These are phyloP conservation scores for Fusarium brachygibbosum DNA, from an alignment of 2,329 filamentous ascomycete genomes.

Conservation along the genomic window DNA sequence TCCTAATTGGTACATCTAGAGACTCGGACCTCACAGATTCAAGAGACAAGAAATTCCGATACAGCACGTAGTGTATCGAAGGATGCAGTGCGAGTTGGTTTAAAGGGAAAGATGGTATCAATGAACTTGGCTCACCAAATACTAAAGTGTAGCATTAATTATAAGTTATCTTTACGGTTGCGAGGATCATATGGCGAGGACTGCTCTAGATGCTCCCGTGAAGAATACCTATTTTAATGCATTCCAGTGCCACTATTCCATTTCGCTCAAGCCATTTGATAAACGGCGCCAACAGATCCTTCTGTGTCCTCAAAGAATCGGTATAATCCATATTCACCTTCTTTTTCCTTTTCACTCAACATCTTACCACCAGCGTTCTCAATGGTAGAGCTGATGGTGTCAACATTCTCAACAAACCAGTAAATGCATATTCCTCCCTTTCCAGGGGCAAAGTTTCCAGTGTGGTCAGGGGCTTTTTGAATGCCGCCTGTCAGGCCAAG, in stretches of 20 bases:
- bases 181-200: neutral
- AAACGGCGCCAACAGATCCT: constrained; percentile 51
- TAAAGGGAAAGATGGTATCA: neutral
- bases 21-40: constrained; percentile 46
- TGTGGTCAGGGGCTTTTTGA: constrained; percentile 46
- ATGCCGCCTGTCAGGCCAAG: constrained; percentile 50
- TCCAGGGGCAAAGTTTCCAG: constrained; percentile 44
- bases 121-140: neutral
- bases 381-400: constrained; percentile 43
- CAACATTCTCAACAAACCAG: constrained; percentile 52
- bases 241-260: neutral
- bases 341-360: constrained; percentile 47
- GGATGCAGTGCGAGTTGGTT: neutral
- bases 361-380: constrained; percentile 51
- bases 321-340: constrained; percentile 48
- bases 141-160: neutral
- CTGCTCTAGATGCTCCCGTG: neutral
- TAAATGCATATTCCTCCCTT: constrained; percentile 48
- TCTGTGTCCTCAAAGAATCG: constrained; percentile 53
- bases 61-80: constrained; percentile 31
- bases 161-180: neutral
- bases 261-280: constrained; percentile 43
- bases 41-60: constrained; percentile 45
- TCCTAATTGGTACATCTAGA: constrained; percentile 17
- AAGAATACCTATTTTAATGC: neutral